Conservation (phyloP, 2,329 filamentous ascomycete species). For the Cucurbitaria berberidis region DNA sequence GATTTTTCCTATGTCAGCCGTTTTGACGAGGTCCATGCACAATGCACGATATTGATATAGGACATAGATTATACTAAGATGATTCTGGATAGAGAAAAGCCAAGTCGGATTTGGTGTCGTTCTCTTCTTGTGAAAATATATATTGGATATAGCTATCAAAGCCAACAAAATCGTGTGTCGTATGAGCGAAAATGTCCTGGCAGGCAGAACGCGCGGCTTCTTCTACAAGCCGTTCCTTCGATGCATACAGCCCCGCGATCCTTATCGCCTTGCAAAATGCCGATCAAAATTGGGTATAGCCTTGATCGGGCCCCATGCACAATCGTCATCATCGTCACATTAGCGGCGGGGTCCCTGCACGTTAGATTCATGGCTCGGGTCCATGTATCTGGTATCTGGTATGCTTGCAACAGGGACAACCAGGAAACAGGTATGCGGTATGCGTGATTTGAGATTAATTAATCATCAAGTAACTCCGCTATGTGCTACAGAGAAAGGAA, state of each 20-base stretch:
- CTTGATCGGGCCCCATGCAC: background rate
- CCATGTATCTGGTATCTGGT: background rate
- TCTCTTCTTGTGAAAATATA: no score
- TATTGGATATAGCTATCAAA: no score
- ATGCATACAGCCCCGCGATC: background rate
- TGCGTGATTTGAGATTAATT: no score
- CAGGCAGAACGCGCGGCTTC: no score
- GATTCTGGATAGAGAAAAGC: background rate
- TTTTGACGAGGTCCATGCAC: background rate
- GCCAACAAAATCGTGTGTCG: no score
- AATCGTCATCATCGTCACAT: background rate
- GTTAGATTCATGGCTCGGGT: no score
- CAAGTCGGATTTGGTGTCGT: background rate
- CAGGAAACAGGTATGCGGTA: no score
- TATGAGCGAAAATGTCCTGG: no score
- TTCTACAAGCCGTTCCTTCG: no score
- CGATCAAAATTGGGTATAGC: background rate
- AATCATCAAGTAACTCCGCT: no score
- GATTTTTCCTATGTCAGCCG: background rate
- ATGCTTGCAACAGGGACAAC: no score
- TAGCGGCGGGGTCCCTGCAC: background rate
- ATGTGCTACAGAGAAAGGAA: background rate
- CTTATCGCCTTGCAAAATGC: background rate
- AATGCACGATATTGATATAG: background rate
- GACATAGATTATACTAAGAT: background rate